Percentiles rank a stretch among this genome's conserved stretches.
phyloP scores from a whole-genome alignment of 2,329 filamentous ascomycete species.

The Paecilomyces sp. region DNA sequence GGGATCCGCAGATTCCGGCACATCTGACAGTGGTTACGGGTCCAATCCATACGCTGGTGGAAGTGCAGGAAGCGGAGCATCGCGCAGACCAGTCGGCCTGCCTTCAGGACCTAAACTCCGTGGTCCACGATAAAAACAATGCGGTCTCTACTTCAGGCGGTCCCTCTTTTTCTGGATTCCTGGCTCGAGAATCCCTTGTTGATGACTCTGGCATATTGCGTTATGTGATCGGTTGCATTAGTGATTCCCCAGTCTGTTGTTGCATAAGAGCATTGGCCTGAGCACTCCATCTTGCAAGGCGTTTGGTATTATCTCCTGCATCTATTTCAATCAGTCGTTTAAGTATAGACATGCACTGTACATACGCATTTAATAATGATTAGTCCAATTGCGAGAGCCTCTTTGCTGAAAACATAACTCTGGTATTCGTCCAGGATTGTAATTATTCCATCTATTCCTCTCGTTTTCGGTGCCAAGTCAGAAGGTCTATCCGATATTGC shows the following conservation, averaged over 20 bases:
- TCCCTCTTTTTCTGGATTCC: neutral
- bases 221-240: neutral
- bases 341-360: neutral
- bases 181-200: neutral
- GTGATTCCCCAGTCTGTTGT: neutral
- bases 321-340: neutral
- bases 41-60: neutral
- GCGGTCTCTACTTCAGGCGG: neutral
- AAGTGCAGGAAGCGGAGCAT: slow-evolving; percentile 13
- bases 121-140: neutral
- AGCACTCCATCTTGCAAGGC: neutral
- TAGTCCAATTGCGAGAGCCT: neutral
- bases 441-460: too few relatives aligned
- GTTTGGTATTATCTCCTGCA: neutral
- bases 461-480: too few relatives aligned
- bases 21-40: too few relatives aligned
- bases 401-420: neutral
- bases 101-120: slow-evolving; percentile 1
- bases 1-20: too few relatives aligned
- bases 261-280: neutral
- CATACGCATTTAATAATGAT: neutral
- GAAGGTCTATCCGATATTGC: too few relatives aligned
- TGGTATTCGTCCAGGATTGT: too few relatives aligned
- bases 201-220: neutral
- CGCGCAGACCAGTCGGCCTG: slow-evolving; percentile 24